phyloP scores from a whole-genome alignment of 768 basidiomycete species.

The Lactarius akahatsu region DNA sequence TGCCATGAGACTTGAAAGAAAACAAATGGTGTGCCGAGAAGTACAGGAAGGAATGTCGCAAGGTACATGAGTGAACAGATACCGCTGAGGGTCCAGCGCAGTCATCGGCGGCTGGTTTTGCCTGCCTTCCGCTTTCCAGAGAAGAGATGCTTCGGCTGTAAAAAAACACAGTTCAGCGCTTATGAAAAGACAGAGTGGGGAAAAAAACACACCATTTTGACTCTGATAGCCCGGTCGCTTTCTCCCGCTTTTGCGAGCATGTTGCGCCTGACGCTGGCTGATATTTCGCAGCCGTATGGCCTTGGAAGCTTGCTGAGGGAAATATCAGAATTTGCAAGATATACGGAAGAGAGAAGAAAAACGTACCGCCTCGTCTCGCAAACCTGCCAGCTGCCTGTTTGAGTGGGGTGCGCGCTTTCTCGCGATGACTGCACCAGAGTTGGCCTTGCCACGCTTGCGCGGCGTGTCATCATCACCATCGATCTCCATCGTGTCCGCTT shows the following conservation, averaged over 20 bases:
- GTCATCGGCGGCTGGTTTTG: constrained; percentile 75
- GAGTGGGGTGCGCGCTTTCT: constrained; percentile 58
- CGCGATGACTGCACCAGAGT: constrained; percentile 55
- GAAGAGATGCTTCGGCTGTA: constrained; percentile 82
- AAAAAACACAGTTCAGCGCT: constrained; percentile 8
- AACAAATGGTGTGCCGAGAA: background rate
- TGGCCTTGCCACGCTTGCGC: constrained; percentile 61
- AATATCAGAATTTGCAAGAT: background rate
- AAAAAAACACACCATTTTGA: constrained; percentile 67
- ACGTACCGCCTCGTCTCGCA: constrained; percentile 73
- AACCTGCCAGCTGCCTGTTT: constrained; percentile 74
- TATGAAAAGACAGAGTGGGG: background rate
- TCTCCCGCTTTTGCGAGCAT: constrained; percentile 90
- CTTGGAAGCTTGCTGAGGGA: constrained; percentile 69
- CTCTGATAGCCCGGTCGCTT: constrained; percentile 75
- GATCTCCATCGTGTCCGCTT: constrained; percentile 37
- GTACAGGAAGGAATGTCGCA: background rate
- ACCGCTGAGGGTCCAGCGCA: background rate
- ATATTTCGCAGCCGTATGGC: constrained; percentile 83
- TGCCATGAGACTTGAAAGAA: background rate
- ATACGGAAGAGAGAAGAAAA: background rate
- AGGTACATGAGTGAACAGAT: background rate
- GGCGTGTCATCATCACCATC: constrained; percentile 47
- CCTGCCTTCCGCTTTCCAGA: constrained; percentile 82
- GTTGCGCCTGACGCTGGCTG: constrained; percentile 80